phyloP scores from a whole-genome alignment of 257 asterid species.

The Primulina tabacum region DNA sequence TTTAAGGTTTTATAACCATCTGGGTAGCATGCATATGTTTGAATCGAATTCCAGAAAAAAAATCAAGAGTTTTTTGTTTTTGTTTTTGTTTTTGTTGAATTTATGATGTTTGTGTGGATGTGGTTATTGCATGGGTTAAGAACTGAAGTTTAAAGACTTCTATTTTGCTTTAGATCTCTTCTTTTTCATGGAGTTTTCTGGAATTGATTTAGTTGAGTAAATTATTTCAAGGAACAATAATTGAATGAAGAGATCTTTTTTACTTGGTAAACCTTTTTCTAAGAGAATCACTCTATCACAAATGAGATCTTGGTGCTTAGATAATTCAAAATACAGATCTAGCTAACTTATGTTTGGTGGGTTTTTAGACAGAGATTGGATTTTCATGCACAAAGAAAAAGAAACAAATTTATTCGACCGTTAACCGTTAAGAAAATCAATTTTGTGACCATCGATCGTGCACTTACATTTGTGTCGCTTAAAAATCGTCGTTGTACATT shows the following conservation, averaged over 20 bases:
- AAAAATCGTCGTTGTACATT: too few species aligned
- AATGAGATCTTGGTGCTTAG: constrained; percentile 1
- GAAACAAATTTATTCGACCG: not conserved
- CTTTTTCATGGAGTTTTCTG: constrained; percentile 6
- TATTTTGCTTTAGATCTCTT: constrained; percentile 5
- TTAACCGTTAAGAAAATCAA: not conserved
- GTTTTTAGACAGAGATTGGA: constrained; percentile 17
- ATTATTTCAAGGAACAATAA: constrained; percentile 1
- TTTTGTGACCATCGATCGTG: not conserved
- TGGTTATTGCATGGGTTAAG: constrained; percentile 24
- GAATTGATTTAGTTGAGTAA: constrained; percentile 20
- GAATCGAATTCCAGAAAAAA: constrained; percentile 7
- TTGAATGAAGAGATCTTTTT: constrained; percentile 18
- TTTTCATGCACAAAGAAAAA: constrained; percentile 13
- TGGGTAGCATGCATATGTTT: constrained; percentile 30
- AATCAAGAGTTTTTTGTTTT: too few species aligned
- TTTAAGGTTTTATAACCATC: constrained; percentile 31
- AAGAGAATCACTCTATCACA: constrained; percentile 1
- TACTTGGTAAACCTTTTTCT: not conserved
- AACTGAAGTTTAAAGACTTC: constrained; percentile 24
- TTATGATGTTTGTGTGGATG: constrained; percentile 16
- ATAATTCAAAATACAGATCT: constrained; percentile 6
- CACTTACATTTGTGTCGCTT: not conserved
- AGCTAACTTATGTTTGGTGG: not conserved
- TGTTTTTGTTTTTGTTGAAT: constrained; percentile 6